Evolutionary conservation across 305 asterid species (phyloP).

Genomic region (Rubia tinctorum): DNA sequence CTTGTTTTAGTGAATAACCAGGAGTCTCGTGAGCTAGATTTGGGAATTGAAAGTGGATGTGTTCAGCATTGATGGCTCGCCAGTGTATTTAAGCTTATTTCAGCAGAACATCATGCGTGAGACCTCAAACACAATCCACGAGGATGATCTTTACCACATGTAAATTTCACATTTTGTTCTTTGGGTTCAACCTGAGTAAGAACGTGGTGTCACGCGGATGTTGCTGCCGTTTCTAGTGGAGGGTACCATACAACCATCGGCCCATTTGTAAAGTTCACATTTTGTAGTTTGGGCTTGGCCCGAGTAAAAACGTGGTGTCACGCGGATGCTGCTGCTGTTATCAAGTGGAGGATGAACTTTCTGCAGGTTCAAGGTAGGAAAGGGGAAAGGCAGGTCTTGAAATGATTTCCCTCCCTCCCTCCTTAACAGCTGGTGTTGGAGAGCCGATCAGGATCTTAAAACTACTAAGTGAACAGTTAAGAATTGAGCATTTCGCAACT

Average conservation of each 20-base stretch:
- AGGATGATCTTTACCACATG: neutral
- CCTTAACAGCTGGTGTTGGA: neutral
- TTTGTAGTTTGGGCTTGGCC: neutral
- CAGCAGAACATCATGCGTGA: neutral
- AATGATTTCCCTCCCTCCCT: no score
- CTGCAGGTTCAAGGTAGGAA: no score
- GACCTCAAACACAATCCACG: neutral
- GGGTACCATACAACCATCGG: neutral
- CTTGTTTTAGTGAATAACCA: neutral
- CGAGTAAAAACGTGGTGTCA: constrained; percentile 1
- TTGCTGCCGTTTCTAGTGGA: neutral
- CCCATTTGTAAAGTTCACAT: constrained; percentile 8
- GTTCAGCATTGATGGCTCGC: neutral
- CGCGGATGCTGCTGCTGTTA: constrained; percentile 6
- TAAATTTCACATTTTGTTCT: constrained; percentile 6
- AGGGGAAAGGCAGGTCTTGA: neutral
- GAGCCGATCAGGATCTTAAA: neutral
- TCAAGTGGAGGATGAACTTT: neutral
- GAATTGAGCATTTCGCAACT: no score
- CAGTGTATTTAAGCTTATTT: neutral
- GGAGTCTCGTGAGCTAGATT: neutral
- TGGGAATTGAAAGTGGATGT: neutral
- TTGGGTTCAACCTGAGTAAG: neutral
- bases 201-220: constrained; percentile 7
- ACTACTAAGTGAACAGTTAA: neutral